phyloP scores from a whole-genome alignment of 2,329 filamentous ascomycete species.

The Fusarium penzigii region DNA sequence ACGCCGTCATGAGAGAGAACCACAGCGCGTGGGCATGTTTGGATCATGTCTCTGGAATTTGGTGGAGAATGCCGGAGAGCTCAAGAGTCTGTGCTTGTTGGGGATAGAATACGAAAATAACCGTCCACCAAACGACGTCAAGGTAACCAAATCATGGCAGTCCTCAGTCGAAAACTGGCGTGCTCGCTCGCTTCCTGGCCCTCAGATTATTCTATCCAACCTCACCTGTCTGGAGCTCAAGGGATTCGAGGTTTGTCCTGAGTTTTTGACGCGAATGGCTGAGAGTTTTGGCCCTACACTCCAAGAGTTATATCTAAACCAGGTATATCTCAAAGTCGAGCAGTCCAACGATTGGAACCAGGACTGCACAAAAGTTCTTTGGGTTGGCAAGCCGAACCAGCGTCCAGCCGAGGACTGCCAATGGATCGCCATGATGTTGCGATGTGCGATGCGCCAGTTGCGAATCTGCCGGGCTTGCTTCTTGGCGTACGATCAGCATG shows the following conservation, averaged over 20 bases:
- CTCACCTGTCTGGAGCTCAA: slow-evolving; percentile 47
- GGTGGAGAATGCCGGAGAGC: slow-evolving; percentile 44
- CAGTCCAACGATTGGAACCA: slow-evolving; percentile 37
- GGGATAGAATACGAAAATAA: slow-evolving; percentile 44
- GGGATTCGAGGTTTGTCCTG: slow-evolving; percentile 40
- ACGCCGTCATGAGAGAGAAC: slow-evolving; percentile 44
- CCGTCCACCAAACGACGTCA: slow-evolving; percentile 37
- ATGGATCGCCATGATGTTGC: slow-evolving; percentile 46
- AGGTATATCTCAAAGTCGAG: slow-evolving; percentile 46
- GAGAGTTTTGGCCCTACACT: slow-evolving; percentile 41
- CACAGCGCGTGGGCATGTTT: slow-evolving; percentile 39
- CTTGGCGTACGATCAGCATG: slow-evolving; percentile 45
- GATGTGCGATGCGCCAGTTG: slow-evolving; percentile 37
- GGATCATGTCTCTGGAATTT: slow-evolving; percentile 51
- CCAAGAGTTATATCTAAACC: slow-evolving; percentile 47
- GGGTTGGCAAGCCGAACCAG: slow-evolving; percentile 48
- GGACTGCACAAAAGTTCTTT: slow-evolving; percentile 39
- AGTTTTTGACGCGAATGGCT: slow-evolving; percentile 36
- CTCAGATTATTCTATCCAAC: slow-evolving; percentile 37
- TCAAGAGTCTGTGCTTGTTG: slow-evolving; percentile 50
- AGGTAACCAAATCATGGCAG: slow-evolving; percentile 40
- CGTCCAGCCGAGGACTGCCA: slow-evolving; percentile 37
- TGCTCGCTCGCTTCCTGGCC: slow-evolving; percentile 39
- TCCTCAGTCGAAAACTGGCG: slow-evolving; percentile 42
- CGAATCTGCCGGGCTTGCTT: slow-evolving; percentile 45